These are phyloP conservation scores for Glonium stellatum DNA, from an alignment of 495 filamentous ascomycete genomes.

Conservation along the genomic window DNA sequence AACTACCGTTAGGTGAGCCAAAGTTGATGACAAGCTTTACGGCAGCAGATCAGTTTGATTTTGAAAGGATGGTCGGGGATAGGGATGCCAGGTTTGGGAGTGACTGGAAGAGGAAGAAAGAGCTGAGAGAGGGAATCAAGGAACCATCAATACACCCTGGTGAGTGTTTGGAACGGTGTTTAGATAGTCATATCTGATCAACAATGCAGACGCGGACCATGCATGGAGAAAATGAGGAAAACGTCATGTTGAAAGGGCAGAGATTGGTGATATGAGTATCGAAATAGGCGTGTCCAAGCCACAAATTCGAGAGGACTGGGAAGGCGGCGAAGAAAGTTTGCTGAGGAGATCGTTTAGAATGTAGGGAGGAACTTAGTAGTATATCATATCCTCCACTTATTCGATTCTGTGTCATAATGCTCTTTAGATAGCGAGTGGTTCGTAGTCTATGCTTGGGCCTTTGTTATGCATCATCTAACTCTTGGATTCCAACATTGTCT, in stretches of 20 bases:
- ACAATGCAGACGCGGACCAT: constrained; percentile 44
- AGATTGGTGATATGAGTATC: too few species aligned
- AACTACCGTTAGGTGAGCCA: constrained; percentile 65
- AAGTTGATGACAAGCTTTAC: constrained; percentile 74
- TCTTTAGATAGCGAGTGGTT: too few species aligned
- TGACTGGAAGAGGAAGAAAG: constrained; percentile 54
- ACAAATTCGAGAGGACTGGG: not conserved
- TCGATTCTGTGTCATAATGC: too few species aligned
- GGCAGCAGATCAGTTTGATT: constrained; percentile 45
- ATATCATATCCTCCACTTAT: too few species aligned
- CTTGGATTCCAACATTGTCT: constrained; percentile 12
- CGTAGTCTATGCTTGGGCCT: too few species aligned
- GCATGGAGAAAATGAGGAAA: constrained; percentile 36
- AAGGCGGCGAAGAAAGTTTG: not conserved
- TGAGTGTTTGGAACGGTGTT: too few species aligned
- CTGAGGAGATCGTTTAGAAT: not conserved
- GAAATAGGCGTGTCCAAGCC: too few species aligned
- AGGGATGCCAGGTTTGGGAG: constrained; percentile 61
- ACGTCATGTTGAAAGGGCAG: too few species aligned
- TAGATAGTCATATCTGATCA: too few species aligned
- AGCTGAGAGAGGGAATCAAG: constrained; percentile 54
- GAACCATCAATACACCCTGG: constrained; percentile 47
- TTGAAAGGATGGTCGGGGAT: constrained; percentile 53
- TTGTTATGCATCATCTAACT: constrained; percentile 4
- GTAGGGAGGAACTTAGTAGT: not conserved